Evolutionary conservation across 1,139 yeast genomes (phyloP).

Genomic region (Saccharomyces hybrid): DNA sequence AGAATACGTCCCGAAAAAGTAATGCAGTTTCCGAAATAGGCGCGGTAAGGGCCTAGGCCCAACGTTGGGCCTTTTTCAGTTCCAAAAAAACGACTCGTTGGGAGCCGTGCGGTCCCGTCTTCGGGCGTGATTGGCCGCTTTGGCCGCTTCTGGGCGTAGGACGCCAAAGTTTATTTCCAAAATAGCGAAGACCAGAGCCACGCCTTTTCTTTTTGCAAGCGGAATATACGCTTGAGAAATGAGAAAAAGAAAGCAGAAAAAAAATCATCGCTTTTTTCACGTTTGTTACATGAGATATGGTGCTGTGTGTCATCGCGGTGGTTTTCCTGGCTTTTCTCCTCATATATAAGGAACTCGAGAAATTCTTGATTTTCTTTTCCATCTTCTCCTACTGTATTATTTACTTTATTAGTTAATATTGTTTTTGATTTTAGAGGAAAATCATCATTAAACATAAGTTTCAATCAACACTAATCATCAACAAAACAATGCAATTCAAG

Average conservation of each 20-base stretch:
- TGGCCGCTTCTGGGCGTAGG: slow-evolving; percentile 3
- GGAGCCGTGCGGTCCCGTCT: not conserved
- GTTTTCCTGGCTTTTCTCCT: not conserved
- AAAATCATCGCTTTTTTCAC: not conserved
- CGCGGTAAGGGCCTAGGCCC: not conserved
- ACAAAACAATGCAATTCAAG: slow-evolving; percentile 52
- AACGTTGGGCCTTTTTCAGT: not conserved
- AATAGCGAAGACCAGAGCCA: not conserved
- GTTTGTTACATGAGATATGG: not conserved
- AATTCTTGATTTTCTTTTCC: not conserved
- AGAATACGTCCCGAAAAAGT: not conserved
- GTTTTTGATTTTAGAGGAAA: too few species aligned
- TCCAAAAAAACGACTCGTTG: not conserved
- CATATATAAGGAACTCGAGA: not conserved
- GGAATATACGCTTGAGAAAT: not conserved
- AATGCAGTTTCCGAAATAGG: not conserved
- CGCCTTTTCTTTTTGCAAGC: slow-evolving; percentile 1
- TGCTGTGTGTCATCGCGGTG: not conserved
- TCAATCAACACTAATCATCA: slow-evolving; percentile 3
- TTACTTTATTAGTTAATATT: not conserved
- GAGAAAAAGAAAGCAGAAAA: not conserved
- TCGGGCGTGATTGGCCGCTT: not conserved
- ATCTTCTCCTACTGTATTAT: not conserved
- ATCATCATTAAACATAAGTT: not conserved
- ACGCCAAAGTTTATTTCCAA: not conserved